These are phyloP conservation scores for Raphanus hybrid DNA, from an alignment of 441 rosid species.

Conservation along the genomic window DNA sequence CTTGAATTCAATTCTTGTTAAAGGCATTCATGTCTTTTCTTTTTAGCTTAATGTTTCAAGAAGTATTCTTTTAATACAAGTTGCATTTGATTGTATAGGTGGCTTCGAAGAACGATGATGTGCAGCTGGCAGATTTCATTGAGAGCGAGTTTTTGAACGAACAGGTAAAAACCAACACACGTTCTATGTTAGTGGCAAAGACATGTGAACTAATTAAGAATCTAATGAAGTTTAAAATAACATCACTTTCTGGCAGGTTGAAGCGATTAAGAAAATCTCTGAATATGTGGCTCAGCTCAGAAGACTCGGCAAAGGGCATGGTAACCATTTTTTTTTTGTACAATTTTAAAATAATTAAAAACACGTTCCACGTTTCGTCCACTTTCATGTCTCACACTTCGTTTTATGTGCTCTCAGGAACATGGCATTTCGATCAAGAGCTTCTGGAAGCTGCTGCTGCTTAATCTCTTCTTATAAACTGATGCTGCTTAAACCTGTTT, in stretches of 20 bases:
- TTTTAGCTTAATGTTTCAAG: too few relatives aligned
- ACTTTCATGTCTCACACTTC: conserved; percentile 14
- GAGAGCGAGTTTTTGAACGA: conserved; percentile 67
- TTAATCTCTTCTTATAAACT: conserved; percentile 34
- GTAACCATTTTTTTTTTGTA: conserved; percentile 39
- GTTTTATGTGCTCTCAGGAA: conserved; percentile 47
- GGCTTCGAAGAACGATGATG: conserved; percentile 65
- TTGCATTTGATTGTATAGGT: conserved; percentile 49
- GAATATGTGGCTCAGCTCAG: conserved; percentile 81
- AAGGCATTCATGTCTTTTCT: too few relatives aligned
- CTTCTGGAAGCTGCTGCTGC: conserved; percentile 51
- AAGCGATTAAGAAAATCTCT: conserved; percentile 69
- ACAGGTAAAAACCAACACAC: conserved; percentile 58
- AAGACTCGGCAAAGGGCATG: conserved; percentile 83
- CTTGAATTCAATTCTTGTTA: neutral
- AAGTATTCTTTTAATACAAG: neutral
- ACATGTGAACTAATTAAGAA: neutral
- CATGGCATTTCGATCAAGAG: conserved; percentile 81
- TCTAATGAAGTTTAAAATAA: conserved; percentile 27
- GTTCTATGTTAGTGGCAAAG: conserved; percentile 36
- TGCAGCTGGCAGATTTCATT: conserved; percentile 65
- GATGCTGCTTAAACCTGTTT: conserved; percentile 37
- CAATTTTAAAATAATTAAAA: neutral
- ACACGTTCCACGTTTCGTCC: neutral
- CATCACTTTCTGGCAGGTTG: conserved; percentile 49